phyloP scores from a whole-genome alignment of 2,329 filamentous ascomycete species.

The Verticillium dahliae region DNA sequence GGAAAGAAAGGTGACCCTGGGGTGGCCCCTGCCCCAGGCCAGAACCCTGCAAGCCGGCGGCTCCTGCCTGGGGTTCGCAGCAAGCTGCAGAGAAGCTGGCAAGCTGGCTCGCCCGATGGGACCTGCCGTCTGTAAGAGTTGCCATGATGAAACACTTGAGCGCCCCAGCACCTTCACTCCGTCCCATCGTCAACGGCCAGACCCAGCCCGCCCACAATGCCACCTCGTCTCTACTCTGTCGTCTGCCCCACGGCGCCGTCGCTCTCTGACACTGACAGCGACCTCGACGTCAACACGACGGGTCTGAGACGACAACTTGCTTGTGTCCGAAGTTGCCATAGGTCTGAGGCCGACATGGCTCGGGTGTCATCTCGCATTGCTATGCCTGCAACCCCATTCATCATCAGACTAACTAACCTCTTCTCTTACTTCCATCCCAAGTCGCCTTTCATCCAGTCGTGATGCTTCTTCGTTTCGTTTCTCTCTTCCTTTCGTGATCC shows the following conservation, averaged over 20 bases:
- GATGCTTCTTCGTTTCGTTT: neutral
- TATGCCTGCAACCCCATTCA: neutral
- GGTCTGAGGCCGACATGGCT: neutral
- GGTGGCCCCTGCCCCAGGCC: neutral
- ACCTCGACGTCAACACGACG: neutral
- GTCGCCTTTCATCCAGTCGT: neutral
- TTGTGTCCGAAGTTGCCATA: neutral
- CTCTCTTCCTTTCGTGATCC: neutral
- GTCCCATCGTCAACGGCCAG: neutral
- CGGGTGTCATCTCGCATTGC: neutral
- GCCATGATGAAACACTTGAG: neutral
- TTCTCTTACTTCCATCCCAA: neutral
- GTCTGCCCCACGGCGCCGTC: neutral
- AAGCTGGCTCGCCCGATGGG: neutral
- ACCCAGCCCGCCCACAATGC: neutral
- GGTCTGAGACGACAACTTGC: neutral
- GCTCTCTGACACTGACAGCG: neutral
- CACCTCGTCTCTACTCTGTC: neutral
- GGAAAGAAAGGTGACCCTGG: neutral
- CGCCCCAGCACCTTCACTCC: neutral
- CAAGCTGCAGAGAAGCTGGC: neutral
- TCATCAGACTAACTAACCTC: neutral
- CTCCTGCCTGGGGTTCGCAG: no score
- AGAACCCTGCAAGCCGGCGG: neutral
- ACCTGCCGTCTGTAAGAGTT: neutral